Base-by-base conservation (phyloP, 192 early-diverging fungal genomes). In the Dispira parvispora region DNA sequence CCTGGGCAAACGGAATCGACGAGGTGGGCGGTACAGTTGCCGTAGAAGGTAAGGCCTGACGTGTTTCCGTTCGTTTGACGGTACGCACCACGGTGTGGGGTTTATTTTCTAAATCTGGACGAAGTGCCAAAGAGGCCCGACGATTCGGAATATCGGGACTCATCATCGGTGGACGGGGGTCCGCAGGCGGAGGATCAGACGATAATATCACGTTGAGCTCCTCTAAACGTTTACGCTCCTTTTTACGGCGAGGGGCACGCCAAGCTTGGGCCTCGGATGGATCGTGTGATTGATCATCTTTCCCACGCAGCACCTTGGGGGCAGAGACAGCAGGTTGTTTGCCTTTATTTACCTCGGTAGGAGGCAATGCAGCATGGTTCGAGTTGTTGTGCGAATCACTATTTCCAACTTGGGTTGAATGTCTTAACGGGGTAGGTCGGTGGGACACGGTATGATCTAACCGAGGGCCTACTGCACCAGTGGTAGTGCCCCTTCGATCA, bases 181-280 rank as follows among this genome's bases (percentile, higher is more conserved):
- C 11, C 18, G 18, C 11, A 18, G 46, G 46, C 46, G 46, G 46
- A 18, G 11, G 11, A 12, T 12, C 46, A 46, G 46, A 11, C 18
- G 46, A 18, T 46, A 18, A 18, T 46, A 18, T 12, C n/a, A 53
- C 52, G 20, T 53, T 53, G 10, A 53, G 52, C 52, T n/a, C n/a
- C n/a, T n/a, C n/a, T n/a, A n/a, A n/a, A n/a, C 52, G 52, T 8
- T 8, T 20, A 11, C 52, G 52, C n/a, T 53, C 52, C 52, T 53
- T 53, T n/a, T 53, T 53, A 53, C 52, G 52, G 10, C 52, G 52
- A 8, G 20, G 52, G 11, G 26, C 20, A n/a, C 52, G 52, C 52
- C 52, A 53, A 53, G 8, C 52, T 8, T 18, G 10, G n/a, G n/a
- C n/a, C n/a, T n/a, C n/a, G n/a, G n/a, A n/a, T n/a, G n/a, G n/a